Conservation (phyloP, 2,329 filamentous ascomycete species). For the Leptodontidium sp. region DNA sequence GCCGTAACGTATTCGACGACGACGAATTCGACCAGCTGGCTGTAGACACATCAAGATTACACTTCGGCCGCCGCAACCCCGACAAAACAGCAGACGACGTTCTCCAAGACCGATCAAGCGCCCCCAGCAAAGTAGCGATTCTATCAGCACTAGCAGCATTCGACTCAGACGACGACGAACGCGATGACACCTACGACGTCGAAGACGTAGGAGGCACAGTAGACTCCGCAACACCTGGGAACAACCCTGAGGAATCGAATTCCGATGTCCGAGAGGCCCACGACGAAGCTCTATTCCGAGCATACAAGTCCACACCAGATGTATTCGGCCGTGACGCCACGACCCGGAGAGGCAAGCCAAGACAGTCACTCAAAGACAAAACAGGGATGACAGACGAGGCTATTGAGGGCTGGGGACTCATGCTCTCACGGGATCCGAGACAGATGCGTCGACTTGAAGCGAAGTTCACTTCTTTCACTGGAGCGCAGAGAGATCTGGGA, state of each 20-base stretch:
- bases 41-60: conserved; percentile 72
- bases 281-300: conserved; percentile 77
- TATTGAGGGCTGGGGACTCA: conserved; percentile 92
- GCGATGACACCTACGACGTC: conserved; percentile 95
- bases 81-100: conserved; percentile 75
- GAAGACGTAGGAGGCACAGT: conserved; percentile 91
- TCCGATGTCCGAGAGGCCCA: conserved; percentile 53
- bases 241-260: conserved; percentile 56
- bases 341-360: conserved; percentile 69
- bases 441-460: conserved; percentile 74
- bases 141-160: conserved; percentile 87
- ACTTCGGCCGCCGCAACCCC: conserved; percentile 77
- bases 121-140: conserved; percentile 84
- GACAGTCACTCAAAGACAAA: conserved; percentile 72
- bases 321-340: conserved; percentile 76
- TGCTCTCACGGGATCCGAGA: conserved; percentile 78
- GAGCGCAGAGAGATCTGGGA: conserved; percentile 69
- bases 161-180: conserved; percentile 93
- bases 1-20: conserved; percentile 80
- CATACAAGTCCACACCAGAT: conserved; percentile 70
- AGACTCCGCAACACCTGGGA: conserved; percentile 67
- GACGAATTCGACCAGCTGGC: conserved; percentile 80
- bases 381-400: conserved; percentile 93
- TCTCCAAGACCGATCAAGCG: conserved; percentile 68
- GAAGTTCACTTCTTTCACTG: conserved; percentile 71